Base-by-base conservation (phyloP, 2,329 filamentous ascomycete genomes). In the Curvularia sp. region DNA sequence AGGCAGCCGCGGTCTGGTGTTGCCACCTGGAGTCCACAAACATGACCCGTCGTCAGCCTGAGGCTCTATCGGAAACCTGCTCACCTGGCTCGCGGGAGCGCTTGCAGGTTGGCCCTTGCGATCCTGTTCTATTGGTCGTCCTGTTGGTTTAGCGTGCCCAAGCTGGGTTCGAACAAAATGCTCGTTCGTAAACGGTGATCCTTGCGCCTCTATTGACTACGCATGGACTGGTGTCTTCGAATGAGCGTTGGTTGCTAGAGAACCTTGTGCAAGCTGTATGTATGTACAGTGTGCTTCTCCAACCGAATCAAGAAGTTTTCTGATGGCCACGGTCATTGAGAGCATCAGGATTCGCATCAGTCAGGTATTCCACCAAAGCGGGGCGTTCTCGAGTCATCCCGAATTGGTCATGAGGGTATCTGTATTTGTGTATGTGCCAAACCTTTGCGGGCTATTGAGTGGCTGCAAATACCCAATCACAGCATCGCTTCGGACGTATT, bases 51-150 rank as follows among this genome's bases (percentile, higher is more conserved):
- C 39, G 32, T 13, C 34, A 30, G 47, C 15, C 34, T 49, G 12
- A 28, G 21, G 32, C 32, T 34, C 21, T 50, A 41, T 50, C 38
- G 53, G 38, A 55, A 34, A 55, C 46, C 46, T 21, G 36, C 52
- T 23, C 19, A 27, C 45, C 45, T 19, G 45, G 19, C 47, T 32
- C 30, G 12, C 15, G 3, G 5, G 30, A 15, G 30, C 15, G 10
- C 10, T 15, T 13, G 10, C 10, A 32, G 12, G 30, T 15, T 32
- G n/a, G n/a, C 30, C 5, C 30, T 32, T 13, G 12, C 12, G 12
- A 32, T 28, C 42, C 47, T 45, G n/a, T 18, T 32, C 9, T 36
- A 34, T 21, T 28, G 12, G 45, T 34, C 28, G 42, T 32, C 38
- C 34, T 54, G 15, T 54, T 15, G 25, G 19, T 32, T 39, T 34